These are phyloP conservation scores for Xanthoconium separans DNA, from an alignment of 1,284 basidiomycete species.

Conservation along the genomic window DNA sequence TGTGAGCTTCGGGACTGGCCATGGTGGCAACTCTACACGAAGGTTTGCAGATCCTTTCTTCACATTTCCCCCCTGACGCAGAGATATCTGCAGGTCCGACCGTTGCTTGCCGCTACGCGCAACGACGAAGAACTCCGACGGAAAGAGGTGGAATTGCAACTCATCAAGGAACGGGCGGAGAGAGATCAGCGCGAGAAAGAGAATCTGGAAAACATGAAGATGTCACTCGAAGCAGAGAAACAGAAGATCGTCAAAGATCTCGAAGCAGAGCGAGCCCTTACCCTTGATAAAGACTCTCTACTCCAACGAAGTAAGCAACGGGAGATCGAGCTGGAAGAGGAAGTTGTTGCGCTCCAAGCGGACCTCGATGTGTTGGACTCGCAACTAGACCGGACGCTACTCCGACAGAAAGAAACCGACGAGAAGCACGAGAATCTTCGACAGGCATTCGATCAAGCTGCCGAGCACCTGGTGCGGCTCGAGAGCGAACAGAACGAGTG, in stretches of 20 bases:
- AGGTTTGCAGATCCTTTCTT: constrained; percentile 43
- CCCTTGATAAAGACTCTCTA: constrained; percentile 83
- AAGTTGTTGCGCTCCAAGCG: constrained; percentile 74
- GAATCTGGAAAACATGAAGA: constrained; percentile 75
- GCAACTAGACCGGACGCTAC: constrained; percentile 81
- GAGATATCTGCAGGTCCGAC: constrained; percentile 66
- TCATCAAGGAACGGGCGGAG: constrained; percentile 84
- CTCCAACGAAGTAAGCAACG: constrained; percentile 84
- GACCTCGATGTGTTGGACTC: constrained; percentile 86
- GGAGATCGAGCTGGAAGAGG: constrained; percentile 84
- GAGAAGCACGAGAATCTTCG: constrained; percentile 74
- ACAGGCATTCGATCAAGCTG: constrained; percentile 77
- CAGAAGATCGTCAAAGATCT: constrained; percentile 79
- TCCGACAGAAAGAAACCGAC: constrained; percentile 74
- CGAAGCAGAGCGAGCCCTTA: constrained; percentile 78
- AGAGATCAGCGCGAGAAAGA: constrained; percentile 81
- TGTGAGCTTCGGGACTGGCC: constrained; percentile 92
- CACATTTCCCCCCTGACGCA: neutral
- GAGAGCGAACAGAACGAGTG: constrained; percentile 77
- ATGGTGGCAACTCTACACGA: constrained; percentile 99
- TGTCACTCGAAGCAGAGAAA: constrained; percentile 81
- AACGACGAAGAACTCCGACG: constrained; percentile 90
- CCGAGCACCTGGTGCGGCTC: constrained; percentile 78
- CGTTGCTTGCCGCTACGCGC: constrained; percentile 88
- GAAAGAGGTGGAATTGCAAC: constrained; percentile 84